Base-by-base conservation (phyloP, 306 rosid genomes). In the Gillenia trifoliata region DNA sequence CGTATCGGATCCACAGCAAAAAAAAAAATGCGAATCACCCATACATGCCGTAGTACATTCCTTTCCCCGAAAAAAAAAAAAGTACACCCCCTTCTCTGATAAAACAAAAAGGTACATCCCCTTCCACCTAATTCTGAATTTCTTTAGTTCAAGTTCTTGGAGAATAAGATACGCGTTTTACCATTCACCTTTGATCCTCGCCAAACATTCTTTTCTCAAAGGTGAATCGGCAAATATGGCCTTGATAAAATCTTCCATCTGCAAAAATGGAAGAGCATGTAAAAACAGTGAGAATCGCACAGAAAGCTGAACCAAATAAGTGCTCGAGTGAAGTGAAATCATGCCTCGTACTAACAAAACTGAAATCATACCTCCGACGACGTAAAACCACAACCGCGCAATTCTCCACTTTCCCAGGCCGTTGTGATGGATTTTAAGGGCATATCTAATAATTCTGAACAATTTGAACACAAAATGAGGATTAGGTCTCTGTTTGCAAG, bases 171-270 rank as follows among this genome's bases (percentile, higher is more conserved):
- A 30, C 68, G 66, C 33, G 68, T 72, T 71, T 78, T 85, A 90
- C 45, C 83, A 84, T 31, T 40, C 7, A 10, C 75, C 64, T 77
- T 74, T 87, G 81, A 92, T 83, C 86, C 90, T 90, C 91, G 88
- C 81, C 74, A 88, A 84, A 77, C 98, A 88, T 74, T 90, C 98
- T 85, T 73, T 88, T 78, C 94, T 86, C 75, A 92, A 70, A 66
- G 96, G 79, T 11, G 96, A 92, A 73, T 92, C 98, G 25, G 90
- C 77, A 84, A 90, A 90, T 79, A 92, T 89, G 60, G 96, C 92
- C 84, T 84, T 88, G 84, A 92, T 84, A 75, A 90, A 90, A 82
- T 90, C 87, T 81, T 65, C 80, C 66, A 92, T 86, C 96, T 90
- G 81, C 81, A 80, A 77, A 33, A 61, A 23, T 68, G 45, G 19